A percentile compares a stretch with the other conserved stretches of the same genome.
These are phyloP conservation scores for Lentinula sp. DNA, from an alignment of 768 basidiomycete genomes.

Conservation along the genomic window DNA sequence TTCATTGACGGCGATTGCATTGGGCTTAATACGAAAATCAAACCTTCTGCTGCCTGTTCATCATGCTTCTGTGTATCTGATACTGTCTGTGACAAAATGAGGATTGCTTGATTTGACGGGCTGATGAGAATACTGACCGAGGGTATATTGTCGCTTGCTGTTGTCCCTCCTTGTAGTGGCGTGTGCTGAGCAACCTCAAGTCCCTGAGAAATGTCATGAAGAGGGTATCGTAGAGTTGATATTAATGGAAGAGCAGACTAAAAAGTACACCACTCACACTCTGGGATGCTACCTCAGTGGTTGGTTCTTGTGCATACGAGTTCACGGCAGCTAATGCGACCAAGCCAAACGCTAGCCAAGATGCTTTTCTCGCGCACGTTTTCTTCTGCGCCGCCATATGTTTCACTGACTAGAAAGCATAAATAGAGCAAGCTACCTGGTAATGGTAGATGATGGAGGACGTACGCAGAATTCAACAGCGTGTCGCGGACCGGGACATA, in stretches of 20 bases:
- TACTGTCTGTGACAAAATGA: slow-evolving; percentile 14
- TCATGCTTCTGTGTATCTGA: slow-evolving; percentile 17
- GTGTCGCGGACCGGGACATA: not conserved
- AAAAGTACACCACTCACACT: not conserved
- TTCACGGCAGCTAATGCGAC: slow-evolving; percentile 42
- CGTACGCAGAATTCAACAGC: not conserved
- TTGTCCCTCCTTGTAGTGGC: slow-evolving; percentile 3
- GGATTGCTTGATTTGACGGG: slow-evolving; percentile 10
- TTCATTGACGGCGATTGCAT: not conserved
- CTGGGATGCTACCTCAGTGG: not conserved
- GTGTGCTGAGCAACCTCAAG: slow-evolving; percentile 20
- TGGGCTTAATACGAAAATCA: slow-evolving; percentile 1
- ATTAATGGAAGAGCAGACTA: not conserved
- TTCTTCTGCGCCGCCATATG: slow-evolving; percentile 17
- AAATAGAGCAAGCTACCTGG: not conserved
- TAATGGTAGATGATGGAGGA: not conserved
- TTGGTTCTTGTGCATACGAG: slow-evolving; percentile 34
- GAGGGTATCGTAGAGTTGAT: too few species aligned
- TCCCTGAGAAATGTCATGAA: slow-evolving; percentile 12
- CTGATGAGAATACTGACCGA: not conserved
- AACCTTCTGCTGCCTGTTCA: slow-evolving; percentile 51
- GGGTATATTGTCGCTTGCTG: slow-evolving; percentile 5
- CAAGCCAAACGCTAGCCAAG: slow-evolving; percentile 59
- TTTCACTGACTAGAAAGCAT: slow-evolving; percentile 10
- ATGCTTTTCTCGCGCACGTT: slow-evolving; percentile 36